Percentiles rank a stretch among this genome's conserved stretches.
These are phyloP conservation scores for Fusarium sp. DNA, from an alignment of 2,329 filamentous ascomycete species.

Conservation along the genomic window DNA sequence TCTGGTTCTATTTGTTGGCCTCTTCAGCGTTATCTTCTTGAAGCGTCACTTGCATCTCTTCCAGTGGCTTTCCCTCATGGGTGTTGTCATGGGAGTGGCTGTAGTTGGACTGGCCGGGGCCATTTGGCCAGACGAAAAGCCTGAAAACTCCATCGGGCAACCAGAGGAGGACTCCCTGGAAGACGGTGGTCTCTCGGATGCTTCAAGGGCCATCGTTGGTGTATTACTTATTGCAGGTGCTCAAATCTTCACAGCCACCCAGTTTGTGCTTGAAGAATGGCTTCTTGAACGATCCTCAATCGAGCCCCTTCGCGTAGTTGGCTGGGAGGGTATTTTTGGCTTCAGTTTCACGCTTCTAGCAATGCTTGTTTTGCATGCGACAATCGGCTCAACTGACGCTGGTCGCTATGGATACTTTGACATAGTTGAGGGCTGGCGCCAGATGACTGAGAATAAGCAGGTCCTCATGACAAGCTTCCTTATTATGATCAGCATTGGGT, in stretches of 20 bases:
- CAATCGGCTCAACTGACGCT: conserved; percentile 78
- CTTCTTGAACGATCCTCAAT: conserved; percentile 76
- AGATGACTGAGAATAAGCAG: conserved; percentile 78
- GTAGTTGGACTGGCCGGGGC: conserved; percentile 91
- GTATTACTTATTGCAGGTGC: conserved; percentile 92
- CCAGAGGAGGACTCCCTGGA: conserved; percentile 56
- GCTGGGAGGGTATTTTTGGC: conserved; percentile 96
- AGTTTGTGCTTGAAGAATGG: conserved; percentile 96
- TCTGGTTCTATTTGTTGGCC: conserved; percentile 92
- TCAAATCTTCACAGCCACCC: conserved; percentile 95
- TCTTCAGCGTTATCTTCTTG: conserved; percentile 94
- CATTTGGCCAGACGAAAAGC: conserved; percentile 77
- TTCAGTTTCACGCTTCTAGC: conserved; percentile 81
- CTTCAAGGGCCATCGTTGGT: conserved; percentile 76
- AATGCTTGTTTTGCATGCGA: conserved; percentile 84
- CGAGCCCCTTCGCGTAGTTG: conserved; percentile 90
- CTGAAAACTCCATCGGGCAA: conserved; percentile 50
- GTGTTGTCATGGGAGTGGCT: conserved; percentile 89
- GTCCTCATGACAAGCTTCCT: conserved; percentile 83
- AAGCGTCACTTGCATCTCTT: conserved; percentile 83
- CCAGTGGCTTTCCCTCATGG: conserved; percentile 90
- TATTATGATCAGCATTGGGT: conserved; percentile 99
- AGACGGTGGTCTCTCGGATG: conserved; percentile 54
- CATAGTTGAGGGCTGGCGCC: conserved; percentile 83
- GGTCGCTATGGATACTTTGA: conserved; percentile 91